Evolutionary conservation across 306 rosid species (phyloP).

Genomic region (Luffa acutangula): DNA sequence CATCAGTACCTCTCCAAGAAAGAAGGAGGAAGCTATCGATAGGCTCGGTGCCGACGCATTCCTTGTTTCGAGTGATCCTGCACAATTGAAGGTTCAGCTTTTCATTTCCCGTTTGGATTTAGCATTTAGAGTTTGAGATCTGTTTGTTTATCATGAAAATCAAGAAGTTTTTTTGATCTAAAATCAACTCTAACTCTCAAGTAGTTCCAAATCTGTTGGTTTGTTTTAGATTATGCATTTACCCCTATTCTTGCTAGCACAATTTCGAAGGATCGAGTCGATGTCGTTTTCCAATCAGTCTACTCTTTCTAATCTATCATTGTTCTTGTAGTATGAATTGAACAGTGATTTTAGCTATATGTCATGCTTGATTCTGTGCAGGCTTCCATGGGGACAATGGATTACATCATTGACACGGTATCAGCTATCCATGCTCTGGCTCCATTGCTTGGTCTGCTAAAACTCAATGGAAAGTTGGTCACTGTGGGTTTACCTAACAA

Average conservation of each 20-base stretch:
- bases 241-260: neutral
- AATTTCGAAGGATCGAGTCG: neutral
- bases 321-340: neutral
- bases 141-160: neutral
- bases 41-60: conserved; percentile 81
- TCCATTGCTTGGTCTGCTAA: conserved; percentile 63
- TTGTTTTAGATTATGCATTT: neutral
- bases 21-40: conserved; percentile 55
- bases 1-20: conserved; percentile 58
- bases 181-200: neutral
- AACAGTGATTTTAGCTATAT: neutral
- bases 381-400: conserved; percentile 73
- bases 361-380: conserved; percentile 5
- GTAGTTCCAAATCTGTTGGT: neutral
- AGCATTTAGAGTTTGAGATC: neutral
- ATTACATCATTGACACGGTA: conserved; percentile 79
- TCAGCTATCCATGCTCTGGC: conserved; percentile 62
- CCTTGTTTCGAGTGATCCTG: conserved; percentile 52
- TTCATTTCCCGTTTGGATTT: neutral
- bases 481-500: conserved; percentile 63
- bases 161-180: neutral
- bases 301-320: neutral
- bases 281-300: neutral
- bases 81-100: conserved; percentile 40
- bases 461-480: conserved; percentile 76